Evolutionary conservation across 2,329 filamentous ascomycete species (phyloP), one percentile per base, ranked within the genome.

Genomic region (Acrocalymma vagum): DNA sequence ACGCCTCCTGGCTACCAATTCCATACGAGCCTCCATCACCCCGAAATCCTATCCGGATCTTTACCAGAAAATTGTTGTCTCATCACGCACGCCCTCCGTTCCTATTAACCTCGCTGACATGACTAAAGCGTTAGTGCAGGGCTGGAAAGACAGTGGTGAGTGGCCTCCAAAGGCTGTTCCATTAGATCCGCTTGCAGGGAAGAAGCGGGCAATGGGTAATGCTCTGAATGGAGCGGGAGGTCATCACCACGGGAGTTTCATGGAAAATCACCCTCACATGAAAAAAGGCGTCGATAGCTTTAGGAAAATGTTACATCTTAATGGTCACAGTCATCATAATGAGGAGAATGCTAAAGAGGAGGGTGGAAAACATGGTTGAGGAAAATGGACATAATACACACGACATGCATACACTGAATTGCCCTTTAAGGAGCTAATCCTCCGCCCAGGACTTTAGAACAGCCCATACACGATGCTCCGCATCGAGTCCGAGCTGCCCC

Each of bases 61-160:
- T 41, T 96, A 95, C 75, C 87, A 88, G 63, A 96, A 96, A 71
- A 87, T 96, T 34, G 85, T 96, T 27, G 69, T 91, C 1, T 86
- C 93, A 60, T 82, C 79, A 24, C 81, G 94, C 51, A 89, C 90
- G 3, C 93, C 93, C 0, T 86, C 87, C 2, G 89, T 95, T 11
- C 93, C 93, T 3, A 87, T 96, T 61, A 96, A 96, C 57, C 80
- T 97, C 1, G 75, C 80, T 20, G 90, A 95, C 57, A 85, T 96
- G 74, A 83, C 89, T 15, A 81, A 84, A 8, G 84, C 89, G 9
- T 88, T 93, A 52, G 91, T 97, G 1, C 80, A 87, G 18, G 93
- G 93, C 28, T 96, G 93, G 93, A 95, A 95, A 69, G 81, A 89
- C 26, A 90, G 94, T 58, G 92, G 91, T 11, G 90, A 96, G 69